Evolutionary conservation across 179 eudicot genomes (phyloP).

Genomic region (Nepenthes alata): DNA sequence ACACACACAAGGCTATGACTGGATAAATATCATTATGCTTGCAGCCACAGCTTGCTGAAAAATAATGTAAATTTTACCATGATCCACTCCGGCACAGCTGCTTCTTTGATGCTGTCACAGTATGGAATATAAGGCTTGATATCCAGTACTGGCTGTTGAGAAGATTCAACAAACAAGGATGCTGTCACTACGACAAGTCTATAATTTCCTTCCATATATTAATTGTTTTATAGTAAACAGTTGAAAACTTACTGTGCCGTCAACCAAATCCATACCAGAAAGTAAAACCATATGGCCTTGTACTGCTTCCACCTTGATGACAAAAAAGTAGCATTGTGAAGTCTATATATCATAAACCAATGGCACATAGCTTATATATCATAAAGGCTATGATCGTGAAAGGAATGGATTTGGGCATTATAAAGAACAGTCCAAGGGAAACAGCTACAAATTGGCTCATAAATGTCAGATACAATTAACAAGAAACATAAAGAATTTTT

Average conservation of each 20-base stretch:
- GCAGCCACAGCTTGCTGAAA: background rate
- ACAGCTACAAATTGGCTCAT: no score
- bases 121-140: constrained; percentile 92
- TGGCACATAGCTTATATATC: background rate
- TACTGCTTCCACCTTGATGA: constrained; percentile 67
- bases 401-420: no score
- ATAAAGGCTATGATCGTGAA: no score
- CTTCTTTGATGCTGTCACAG: constrained; percentile 65
- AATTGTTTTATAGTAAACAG: background rate
- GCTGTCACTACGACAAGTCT: background rate
- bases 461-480: no score
- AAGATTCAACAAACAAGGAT: background rate
- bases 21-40: no score
- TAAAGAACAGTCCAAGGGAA: no score
- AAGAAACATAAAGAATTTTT: no score
- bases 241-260: constrained; percentile 68
- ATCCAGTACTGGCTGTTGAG: constrained; percentile 78
- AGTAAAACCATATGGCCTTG: constrained; percentile 53
- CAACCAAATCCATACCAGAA: constrained; percentile 94
- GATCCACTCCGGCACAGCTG: constrained; percentile 81
- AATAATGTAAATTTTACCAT: constrained; percentile 31
- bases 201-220: background rate
- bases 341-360: background rate
- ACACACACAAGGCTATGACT: no score
- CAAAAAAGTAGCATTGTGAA: background rate